These are phyloP conservation scores for Falciphora oryzae DNA, from an alignment of 2,329 filamentous ascomycete species.

Conservation along the genomic window DNA sequence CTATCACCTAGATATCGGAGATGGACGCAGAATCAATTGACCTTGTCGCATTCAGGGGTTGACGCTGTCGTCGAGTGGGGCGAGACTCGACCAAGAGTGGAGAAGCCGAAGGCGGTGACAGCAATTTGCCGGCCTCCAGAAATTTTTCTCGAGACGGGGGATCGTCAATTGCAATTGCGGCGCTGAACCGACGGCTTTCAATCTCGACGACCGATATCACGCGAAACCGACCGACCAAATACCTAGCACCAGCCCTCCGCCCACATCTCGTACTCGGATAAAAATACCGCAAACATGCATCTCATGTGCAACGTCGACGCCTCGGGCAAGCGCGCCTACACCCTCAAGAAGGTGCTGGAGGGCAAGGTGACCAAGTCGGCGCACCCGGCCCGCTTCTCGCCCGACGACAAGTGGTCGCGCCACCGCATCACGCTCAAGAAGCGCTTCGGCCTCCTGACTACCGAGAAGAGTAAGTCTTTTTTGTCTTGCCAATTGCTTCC, in stretches of 20 bases:
- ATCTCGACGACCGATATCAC: neutral
- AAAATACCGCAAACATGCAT: constrained; percentile 40
- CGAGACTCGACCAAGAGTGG: neutral
- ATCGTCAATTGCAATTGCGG: neutral
- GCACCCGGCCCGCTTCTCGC: constrained; percentile 92
- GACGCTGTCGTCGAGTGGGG: too few relatives aligned
- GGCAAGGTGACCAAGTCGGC: constrained; percentile 91
- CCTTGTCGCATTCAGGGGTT: neutral
- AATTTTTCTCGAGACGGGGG: neutral
- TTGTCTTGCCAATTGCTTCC: neutral
- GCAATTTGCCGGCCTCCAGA: neutral
- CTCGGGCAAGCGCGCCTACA: constrained; percentile 85
- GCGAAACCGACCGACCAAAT: neutral
- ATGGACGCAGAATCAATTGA: neutral
- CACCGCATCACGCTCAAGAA: constrained; percentile 94
- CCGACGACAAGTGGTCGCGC: constrained; percentile 97
- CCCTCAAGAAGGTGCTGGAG: constrained; percentile 81
- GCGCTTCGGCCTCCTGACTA: constrained; percentile 82
- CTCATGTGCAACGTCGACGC: constrained; percentile 78
- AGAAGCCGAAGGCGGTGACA: neutral
- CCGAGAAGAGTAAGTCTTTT: constrained; percentile 57
- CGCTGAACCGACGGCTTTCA: neutral
- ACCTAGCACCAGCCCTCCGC: neutral
- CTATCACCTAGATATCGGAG: neutral
- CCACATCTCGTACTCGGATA: neutral